phyloP scores from a whole-genome alignment of 495 filamentous ascomycete genomes.

The Tuber indicum region DNA sequence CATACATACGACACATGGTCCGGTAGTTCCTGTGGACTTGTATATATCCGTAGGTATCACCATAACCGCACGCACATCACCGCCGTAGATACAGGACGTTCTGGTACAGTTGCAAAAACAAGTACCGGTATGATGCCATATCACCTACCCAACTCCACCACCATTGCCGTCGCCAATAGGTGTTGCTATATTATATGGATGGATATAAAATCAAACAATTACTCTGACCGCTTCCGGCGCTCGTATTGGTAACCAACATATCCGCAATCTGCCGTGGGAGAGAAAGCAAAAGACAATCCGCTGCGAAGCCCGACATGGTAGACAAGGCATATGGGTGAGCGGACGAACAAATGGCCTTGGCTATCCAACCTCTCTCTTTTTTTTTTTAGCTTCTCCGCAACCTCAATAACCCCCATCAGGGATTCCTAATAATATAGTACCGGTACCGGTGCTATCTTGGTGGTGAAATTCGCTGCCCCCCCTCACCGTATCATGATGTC shows the following conservation, averaged over 20 bases:
- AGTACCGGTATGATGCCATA: no score
- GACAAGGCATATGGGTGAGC: not conserved
- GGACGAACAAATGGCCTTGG: not conserved
- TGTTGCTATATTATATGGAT: not conserved
- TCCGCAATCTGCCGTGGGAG: not conserved
- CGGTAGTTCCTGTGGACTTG: no score
- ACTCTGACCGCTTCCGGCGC: not conserved
- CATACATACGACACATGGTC: no score
- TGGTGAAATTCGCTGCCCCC: no score
- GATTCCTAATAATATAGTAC: constrained; percentile 19
- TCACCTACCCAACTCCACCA: not conserved
- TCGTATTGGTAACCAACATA: not conserved
- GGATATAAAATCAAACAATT: not conserved
- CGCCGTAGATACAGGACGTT: not conserved
- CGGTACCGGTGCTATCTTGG: no score
- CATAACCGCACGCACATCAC: not conserved
- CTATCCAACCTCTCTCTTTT: not conserved
- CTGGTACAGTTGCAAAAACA: not conserved
- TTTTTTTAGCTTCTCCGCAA: constrained; percentile 18
- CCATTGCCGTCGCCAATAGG: not conserved
- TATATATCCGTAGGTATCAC: not conserved
- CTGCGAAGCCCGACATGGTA: not conserved
- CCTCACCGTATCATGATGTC: no score
- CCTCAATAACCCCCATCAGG: constrained; percentile 24
- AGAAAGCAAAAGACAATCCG: not conserved